Evolutionary conservation across 1,284 basidiomycete genomes (phyloP), one percentile per base, ranked within the genome.

Genomic region (Hemileia vastatrix): DNA sequence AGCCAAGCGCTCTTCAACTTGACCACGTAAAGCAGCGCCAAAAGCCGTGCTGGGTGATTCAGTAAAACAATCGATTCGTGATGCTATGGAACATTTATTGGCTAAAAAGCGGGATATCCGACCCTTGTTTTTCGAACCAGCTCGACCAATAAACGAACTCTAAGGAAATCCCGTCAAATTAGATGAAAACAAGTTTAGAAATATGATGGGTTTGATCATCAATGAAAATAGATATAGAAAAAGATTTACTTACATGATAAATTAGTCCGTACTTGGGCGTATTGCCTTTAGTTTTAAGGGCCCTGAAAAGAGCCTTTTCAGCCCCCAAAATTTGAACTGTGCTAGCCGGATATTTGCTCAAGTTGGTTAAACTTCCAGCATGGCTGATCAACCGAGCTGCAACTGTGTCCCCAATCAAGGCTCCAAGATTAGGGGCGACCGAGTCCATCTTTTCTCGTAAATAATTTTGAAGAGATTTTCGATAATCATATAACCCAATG

Each of bases 51-150:
- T 90, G 0, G 94, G 94, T 54, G 83, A 83, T 64, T 92, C 90
- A 3, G 87, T 83, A 77, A 92, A 98, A 78, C 95, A 97, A 78
- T 99, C 95, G 79, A 98, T 98, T 65, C 95, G 82, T 52, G 90
- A 88, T 5, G 95, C 95, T 73, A 99, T 98, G 63, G 91, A 94
- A 77, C 92, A 95, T 80, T 99, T 99, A 83, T 98, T 98, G 54
- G 94, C 95, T 36, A 99, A 82, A 83, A 95, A 96, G 45, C 93
- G 86, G 9, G 92, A 95, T 77, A 97, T 97, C 65, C 95, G 86
- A 40, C 94, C 94, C 82, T 98, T 99, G 82, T 92, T 86, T 79
- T 95, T 95, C 61, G 91, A 83, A 15, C 86, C 89, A 2, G 95
- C 93, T 57, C 94, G 87, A 21, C 92, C 91, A 74, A 99, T 98